A percentile compares a stretch with the other conserved stretches of the same genome.
Conservation (phyloP, 2,329 filamentous ascomycete species). For the Penicillium sp. region DNA sequence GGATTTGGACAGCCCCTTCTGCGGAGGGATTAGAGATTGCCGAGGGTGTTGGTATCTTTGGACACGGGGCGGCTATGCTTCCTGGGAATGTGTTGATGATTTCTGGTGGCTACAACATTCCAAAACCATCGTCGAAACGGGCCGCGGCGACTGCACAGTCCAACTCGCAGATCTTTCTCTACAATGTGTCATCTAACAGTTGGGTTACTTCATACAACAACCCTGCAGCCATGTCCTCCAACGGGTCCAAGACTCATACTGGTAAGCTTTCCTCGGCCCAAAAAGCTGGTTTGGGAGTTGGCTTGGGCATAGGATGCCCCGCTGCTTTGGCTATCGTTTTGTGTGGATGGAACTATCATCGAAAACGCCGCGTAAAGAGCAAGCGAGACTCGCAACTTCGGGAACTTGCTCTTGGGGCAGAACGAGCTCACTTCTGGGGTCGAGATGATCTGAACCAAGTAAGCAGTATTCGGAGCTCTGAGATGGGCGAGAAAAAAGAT, state of each 20-base stretch:
- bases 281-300: conserved; percentile 62
- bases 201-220: conserved; percentile 60
- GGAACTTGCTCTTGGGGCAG: conserved; percentile 52
- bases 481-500: conserved; percentile 23
- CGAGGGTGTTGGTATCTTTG: conserved; percentile 55
- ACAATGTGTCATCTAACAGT: conserved; percentile 60
- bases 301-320: conserved; percentile 63
- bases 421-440: conserved; percentile 47
- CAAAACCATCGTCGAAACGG: conserved; percentile 41
- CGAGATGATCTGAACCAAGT: conserved; percentile 41
- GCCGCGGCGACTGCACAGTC: conserved; percentile 28
- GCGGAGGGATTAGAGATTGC: conserved; percentile 42
- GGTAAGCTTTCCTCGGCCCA: conserved; percentile 35
- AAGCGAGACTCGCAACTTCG: conserved; percentile 56
- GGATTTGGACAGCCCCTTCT: conserved; percentile 46
- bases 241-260: conserved; percentile 11
- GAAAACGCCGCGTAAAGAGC: conserved; percentile 46
- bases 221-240: conserved; percentile 28
- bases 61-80: conserved; percentile 62
- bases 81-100: conserved; percentile 63
- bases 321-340: conserved; percentile 51
- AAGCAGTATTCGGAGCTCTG: conserved; percentile 36
- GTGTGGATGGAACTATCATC: conserved; percentile 52
- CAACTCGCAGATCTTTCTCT: conserved; percentile 55
- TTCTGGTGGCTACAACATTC: conserved; percentile 57